Evolutionary conservation across 2,329 filamentous ascomycete species (phyloP), one percentile per base, ranked within the genome.

Genomic region (Nothophaeocryptopus gaeumannii): DNA sequence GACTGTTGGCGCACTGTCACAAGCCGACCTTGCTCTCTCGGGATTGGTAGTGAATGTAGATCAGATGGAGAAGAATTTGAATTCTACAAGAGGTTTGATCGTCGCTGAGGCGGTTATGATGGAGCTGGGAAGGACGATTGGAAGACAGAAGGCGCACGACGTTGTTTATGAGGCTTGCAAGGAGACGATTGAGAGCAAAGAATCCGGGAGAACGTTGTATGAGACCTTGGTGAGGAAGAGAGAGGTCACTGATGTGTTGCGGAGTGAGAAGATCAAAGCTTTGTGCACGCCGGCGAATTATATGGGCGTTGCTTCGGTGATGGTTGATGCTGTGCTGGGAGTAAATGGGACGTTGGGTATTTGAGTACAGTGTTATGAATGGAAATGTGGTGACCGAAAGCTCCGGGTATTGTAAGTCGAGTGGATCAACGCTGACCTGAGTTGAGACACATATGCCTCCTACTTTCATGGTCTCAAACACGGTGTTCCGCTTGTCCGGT

Each of bases 61-160:
- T 5, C 51, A 50, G 2, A 66, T 66, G 65, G 39, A 39, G 43
- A 55, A 46, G 30, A 64, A 65, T 47, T 39, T 68, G 8, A 63
- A 67, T 5, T 66, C 65, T 3, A 67, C 65, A 1, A 62, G 61
- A 29, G 70, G 65, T 3, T 59, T 64, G 31, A 66, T 64, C 33
- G 71, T 65, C 20, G 67, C 64, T 3, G 70, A 70, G 49, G 70
- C 67, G 20, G 71, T 71, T 43, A 71, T 71, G 64, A 73, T 70
- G 51, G 67, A 67, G 31, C 57, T 71, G 34, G 63, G 59, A 10
- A 61, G 60, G 15, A 63, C 58, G 11, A 61, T 67, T 8, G 69
- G 68, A 3, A 63, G 58, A 20, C 69, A 67, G 44, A 58, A 56
- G 8, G 63, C 59, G 49, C 69, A 72, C 42, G 67, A 68, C 10